phyloP scores from a whole-genome alignment of 306 rosid genomes.

The Cicer chorassanicum region DNA sequence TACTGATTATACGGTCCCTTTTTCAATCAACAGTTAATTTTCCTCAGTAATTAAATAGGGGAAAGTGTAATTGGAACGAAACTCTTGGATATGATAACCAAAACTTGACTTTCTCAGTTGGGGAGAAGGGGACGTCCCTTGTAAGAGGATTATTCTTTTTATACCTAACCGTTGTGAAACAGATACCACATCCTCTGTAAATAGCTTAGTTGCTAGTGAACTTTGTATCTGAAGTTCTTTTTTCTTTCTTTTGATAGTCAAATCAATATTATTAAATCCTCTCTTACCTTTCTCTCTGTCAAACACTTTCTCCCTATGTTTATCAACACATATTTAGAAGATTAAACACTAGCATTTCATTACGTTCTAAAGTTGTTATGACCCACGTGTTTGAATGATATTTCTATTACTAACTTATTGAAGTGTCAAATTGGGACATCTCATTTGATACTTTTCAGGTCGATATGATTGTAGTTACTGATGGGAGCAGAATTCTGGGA shows the following conservation, averaged over 20 bases:
- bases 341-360: conserved; percentile 4
- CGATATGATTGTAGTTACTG: conserved; percentile 99
- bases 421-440: conserved; percentile 36
- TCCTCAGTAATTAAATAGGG: neutral
- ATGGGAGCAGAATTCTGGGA: conserved; percentile 97
- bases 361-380: neutral
- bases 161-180: neutral
- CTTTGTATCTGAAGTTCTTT: neutral
- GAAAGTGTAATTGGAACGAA: neutral
- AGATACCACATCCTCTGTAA: conserved; percentile 8
- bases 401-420: conserved; percentile 17
- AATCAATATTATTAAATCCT: conserved; percentile 6
- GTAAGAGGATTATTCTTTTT: conserved; percentile 5
- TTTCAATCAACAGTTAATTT: neutral
- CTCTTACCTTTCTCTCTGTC: neutral
- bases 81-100: neutral
- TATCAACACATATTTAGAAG: conserved; percentile 4
- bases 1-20: neutral
- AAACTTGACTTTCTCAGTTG: neutral
- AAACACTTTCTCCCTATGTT: neutral
- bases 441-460: conserved; percentile 66
- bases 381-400: neutral
- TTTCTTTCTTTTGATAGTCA: neutral
- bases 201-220: neutral
- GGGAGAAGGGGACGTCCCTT: conserved; percentile 9